Evolutionary conservation across 2,329 filamentous ascomycete genomes (phyloP).

Genomic region (Colletotrichum agaves): DNA sequence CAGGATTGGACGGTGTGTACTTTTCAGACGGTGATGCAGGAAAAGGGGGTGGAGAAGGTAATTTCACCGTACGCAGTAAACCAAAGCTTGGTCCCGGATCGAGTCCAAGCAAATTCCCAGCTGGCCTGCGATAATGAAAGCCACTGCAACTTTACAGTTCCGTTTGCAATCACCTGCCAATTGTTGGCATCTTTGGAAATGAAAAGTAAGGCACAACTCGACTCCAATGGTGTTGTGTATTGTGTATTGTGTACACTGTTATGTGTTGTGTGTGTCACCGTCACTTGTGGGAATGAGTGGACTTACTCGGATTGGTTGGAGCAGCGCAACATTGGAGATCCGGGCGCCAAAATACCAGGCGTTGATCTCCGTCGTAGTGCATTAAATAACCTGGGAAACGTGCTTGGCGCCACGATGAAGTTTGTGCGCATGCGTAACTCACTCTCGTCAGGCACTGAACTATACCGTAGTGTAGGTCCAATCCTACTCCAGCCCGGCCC

Average conservation of each 20-base stretch:
- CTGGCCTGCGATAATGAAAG: not conserved
- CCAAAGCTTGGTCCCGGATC: conserved; percentile 32
- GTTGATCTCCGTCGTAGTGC: not conserved
- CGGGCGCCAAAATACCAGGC: not conserved
- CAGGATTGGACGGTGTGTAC: conserved; percentile 29
- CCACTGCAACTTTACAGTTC: not conserved
- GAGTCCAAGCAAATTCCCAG: conserved; percentile 20
- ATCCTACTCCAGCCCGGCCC: not conserved
- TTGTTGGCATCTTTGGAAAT: not conserved
- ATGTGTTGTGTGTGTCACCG: not conserved
- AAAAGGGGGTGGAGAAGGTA: conserved; percentile 37
- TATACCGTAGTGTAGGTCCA: conserved; percentile 1
- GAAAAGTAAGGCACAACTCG: not conserved
- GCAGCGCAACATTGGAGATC: not conserved
- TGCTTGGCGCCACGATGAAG: not conserved
- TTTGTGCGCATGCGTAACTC: conserved; percentile 3
- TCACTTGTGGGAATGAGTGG: not conserved
- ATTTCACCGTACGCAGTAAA: conserved; percentile 34
- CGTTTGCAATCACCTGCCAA: conserved; percentile 2
- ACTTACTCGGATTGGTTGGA: not conserved
- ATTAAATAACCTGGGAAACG: not conserved
- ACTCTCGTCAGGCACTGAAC: not conserved
- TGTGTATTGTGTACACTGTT: no score
- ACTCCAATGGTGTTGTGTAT: not conserved
- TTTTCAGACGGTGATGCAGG: conserved; percentile 24